These are phyloP conservation scores for Chlamydomonas sp. DNA, from an alignment of 139 green algal species.

Conservation along the genomic window DNA sequence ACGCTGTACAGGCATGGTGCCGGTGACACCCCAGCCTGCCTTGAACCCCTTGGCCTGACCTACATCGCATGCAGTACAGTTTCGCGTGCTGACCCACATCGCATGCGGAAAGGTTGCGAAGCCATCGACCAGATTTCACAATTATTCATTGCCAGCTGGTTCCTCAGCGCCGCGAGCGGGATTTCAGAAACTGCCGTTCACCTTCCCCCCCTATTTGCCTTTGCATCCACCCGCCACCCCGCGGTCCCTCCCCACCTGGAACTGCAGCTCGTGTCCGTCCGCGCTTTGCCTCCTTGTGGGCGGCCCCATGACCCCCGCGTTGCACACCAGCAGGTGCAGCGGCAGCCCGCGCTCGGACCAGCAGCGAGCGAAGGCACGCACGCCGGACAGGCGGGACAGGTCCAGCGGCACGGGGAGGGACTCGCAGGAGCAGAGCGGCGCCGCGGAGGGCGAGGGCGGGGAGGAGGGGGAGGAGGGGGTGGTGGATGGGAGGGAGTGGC, in stretches of 20 bases:
- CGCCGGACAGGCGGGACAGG: conserved; percentile 33
- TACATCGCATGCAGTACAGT: too few species aligned
- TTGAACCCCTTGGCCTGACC: too few species aligned
- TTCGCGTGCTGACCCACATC: too few species aligned
- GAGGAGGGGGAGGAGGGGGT: not conserved
- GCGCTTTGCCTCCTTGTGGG: conserved; percentile 42
- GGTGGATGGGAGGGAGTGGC: not conserved
- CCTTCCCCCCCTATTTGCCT: not conserved
- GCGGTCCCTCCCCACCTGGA: conserved; percentile 59
- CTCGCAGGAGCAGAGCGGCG: not conserved
- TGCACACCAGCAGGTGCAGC: conserved; percentile 74
- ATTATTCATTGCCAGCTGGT: too few species aligned
- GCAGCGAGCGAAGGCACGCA: conserved; percentile 54
- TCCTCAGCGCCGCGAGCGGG: too few species aligned
- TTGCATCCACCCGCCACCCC: too few species aligned
- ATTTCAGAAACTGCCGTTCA: too few species aligned
- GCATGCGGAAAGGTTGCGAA: too few species aligned
- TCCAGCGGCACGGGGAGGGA: conserved; percentile 4
- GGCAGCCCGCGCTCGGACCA: conserved; percentile 42
- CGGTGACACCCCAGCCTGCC: too few species aligned
- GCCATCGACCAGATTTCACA: too few species aligned
- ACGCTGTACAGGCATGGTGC: too few species aligned
- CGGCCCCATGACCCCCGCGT: conserved; percentile 79
- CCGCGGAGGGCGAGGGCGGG: not conserved
- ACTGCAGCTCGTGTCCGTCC: conserved; percentile 80